Conservation (phyloP, 2,329 filamentous ascomycete species). For the Magnaporthiopsis incrustans region DNA sequence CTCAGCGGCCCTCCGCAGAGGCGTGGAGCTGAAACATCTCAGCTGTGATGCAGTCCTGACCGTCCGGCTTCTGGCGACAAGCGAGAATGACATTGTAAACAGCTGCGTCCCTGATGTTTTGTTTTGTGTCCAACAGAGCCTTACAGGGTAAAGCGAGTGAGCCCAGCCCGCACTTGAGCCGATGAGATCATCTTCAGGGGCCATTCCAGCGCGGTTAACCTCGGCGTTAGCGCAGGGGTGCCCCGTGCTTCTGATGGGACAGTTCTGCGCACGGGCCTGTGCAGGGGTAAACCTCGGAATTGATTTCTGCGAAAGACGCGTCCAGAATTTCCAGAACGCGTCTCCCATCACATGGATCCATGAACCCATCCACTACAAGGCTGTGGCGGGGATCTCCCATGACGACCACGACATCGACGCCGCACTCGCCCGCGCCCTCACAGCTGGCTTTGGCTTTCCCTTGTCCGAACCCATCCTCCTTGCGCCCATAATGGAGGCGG, state of each 20-base stretch:
- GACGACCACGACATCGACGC: conserved; percentile 3
- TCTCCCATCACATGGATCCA: background rate
- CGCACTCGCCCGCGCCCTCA: background rate
- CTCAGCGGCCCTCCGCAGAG: conserved; percentile 53
- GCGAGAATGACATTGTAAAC: conserved; percentile 12
- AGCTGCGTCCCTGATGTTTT: background rate
- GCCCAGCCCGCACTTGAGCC: background rate
- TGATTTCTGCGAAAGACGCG: conserved; percentile 1
- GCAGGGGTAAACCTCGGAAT: background rate
- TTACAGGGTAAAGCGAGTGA: background rate
- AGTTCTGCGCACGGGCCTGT: background rate
- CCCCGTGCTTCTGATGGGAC: no score
- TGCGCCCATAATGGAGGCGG: conserved; percentile 42
- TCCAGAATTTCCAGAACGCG: conserved; percentile 1
- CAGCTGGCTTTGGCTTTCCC: background rate
- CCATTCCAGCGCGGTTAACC: conserved; percentile 6
- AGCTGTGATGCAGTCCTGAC: conserved; percentile 29
- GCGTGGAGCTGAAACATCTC: conserved; percentile 62
- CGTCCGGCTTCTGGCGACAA: conserved; percentile 13
- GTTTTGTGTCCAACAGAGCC: background rate
- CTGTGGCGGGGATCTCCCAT: background rate
- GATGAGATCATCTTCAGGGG: conserved; percentile 4
- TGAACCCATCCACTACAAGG: background rate
- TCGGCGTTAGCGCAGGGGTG: conserved; percentile 4
- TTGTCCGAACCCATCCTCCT: conserved; percentile 1